Evolutionary conservation across 345 rosid species (phyloP).

Genomic region (Hibiscus syriacus): DNA sequence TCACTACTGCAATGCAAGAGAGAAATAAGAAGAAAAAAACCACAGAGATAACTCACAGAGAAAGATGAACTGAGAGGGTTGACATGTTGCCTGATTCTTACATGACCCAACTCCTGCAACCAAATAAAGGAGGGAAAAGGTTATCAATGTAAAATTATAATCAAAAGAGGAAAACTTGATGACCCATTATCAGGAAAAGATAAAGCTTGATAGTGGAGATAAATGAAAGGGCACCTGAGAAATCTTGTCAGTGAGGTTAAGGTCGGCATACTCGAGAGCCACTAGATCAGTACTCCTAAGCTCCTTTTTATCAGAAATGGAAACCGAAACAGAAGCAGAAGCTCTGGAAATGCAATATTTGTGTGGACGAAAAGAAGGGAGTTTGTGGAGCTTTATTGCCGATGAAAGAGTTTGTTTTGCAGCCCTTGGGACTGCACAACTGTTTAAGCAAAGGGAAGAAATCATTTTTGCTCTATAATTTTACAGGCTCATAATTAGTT

Average conservation of each 20-base stretch:
- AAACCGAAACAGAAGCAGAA: slow-evolving; percentile 13
- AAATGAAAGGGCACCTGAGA: slow-evolving; percentile 37
- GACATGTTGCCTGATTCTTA: slow-evolving; percentile 88
- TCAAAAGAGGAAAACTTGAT: not conserved
- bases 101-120: slow-evolving; percentile 67
- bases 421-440: slow-evolving; percentile 18
- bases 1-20: not conserved
- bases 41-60: slow-evolving; percentile 37
- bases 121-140: not conserved
- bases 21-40: not conserved
- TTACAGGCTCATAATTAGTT: not conserved
- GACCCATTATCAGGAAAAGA: slow-evolving; percentile 1
- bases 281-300: slow-evolving; percentile 55
- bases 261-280: slow-evolving; percentile 70
- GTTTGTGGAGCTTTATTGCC: slow-evolving; percentile 9
- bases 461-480: slow-evolving; percentile 20
- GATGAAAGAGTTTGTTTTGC: slow-evolving; percentile 25
- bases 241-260: slow-evolving; percentile 35
- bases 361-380: slow-evolving; percentile 15
- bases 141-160: not conserved
- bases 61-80: slow-evolving; percentile 83
- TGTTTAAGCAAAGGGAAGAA: slow-evolving; percentile 14
- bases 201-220: not conserved
- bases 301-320: slow-evolving; percentile 20
- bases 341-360: not conserved